A percentile compares a stretch with the other conserved stretches of the same genome.
Evolutionary conservation across 148 eudicot species (phyloP).

Genomic region (Spergularia marina): DNA sequence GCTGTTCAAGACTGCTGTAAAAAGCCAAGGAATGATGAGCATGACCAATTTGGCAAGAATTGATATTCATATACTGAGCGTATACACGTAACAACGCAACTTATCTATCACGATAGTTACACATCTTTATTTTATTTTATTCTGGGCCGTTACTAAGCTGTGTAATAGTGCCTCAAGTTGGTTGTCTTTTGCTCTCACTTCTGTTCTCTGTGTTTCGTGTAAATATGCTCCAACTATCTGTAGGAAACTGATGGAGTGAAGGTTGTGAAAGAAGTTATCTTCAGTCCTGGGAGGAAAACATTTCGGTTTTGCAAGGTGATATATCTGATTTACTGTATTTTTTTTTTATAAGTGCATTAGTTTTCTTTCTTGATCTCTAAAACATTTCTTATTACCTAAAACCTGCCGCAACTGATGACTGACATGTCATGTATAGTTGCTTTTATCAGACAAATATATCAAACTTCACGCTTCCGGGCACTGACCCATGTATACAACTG

Average conservation of each 20-base stretch:
- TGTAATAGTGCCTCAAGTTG: background rate
- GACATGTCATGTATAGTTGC: background rate
- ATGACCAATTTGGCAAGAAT: no score
- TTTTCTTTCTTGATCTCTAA: background rate
- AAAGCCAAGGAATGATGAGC: no score
- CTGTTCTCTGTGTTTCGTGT: background rate
- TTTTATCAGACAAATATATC: background rate
- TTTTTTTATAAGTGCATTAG: background rate
- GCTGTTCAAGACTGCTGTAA: no score
- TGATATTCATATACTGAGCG: no score
- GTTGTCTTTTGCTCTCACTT: background rate
- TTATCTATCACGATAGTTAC: no score
- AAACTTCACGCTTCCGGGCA: background rate
- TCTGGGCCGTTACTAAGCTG: no score
- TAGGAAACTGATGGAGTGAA: slow-evolving; percentile 82
- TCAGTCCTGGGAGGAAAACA: slow-evolving; percentile 71
- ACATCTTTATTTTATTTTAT: no score
- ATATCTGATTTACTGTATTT: background rate
- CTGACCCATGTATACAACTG: background rate
- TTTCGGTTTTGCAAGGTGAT: slow-evolving; percentile 92
- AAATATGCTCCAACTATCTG: background rate
- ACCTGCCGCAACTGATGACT: background rate
- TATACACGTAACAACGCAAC: no score
- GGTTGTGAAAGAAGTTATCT: slow-evolving; percentile 69
- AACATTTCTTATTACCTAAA: background rate